These are phyloP conservation scores for Fraxinus dipetala DNA, from an alignment of 305 asterid species.

Conservation along the genomic window DNA sequence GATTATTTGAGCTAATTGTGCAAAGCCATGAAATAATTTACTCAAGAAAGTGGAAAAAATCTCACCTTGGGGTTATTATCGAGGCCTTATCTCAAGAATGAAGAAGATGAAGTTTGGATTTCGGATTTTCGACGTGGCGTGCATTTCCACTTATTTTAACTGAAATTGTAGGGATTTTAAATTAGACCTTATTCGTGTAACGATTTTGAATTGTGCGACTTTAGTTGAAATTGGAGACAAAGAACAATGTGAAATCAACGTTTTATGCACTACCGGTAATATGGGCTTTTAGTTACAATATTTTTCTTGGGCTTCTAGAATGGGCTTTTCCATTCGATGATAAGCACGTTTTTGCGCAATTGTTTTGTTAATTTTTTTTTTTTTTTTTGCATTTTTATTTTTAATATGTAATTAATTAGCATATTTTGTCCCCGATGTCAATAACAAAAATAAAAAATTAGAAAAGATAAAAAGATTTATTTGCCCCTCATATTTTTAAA, in stretches of 20 bases:
- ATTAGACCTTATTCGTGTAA: neutral
- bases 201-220: neutral
- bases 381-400: too few relatives aligned
- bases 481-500: neutral
- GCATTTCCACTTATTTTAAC: too few relatives aligned
- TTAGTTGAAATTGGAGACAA: neutral
- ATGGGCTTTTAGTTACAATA: neutral
- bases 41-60: neutral
- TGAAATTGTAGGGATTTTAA: neutral
- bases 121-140: neutral
- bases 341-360: neutral
- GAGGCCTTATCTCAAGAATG: neutral
- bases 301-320: neutral
- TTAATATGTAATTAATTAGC: too few relatives aligned
- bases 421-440: too few relatives aligned
- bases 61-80: constrained; percentile 21
- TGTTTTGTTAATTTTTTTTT: too few relatives aligned
- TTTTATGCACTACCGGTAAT: neutral
- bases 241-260: neutral
- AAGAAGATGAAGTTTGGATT: neutral
- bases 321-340: neutral
- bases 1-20: neutral
- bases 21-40: constrained; percentile 14
- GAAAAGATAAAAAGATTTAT: too few relatives aligned
- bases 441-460: too few relatives aligned